These are phyloP conservation scores for Bassia scoparia DNA, from an alignment of 148 eudicot species.

Conservation along the genomic window DNA sequence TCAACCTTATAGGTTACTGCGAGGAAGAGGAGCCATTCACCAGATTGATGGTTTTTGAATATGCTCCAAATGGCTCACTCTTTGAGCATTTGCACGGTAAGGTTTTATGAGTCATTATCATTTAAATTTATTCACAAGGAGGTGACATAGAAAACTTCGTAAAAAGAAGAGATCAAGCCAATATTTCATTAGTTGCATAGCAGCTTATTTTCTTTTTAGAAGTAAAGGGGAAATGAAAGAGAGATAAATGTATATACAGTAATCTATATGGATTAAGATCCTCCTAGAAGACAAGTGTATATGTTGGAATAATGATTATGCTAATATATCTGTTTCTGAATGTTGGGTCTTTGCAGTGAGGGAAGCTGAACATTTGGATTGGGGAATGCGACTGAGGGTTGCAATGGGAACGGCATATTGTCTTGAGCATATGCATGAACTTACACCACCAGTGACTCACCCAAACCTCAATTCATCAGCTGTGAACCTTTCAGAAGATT, in stretches of 20 bases:
- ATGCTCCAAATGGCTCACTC: constrained; percentile 92
- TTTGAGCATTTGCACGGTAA: constrained; percentile 92
- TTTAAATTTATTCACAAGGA: background rate
- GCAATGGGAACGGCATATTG: constrained; percentile 87
- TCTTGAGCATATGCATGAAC: constrained; percentile 76
- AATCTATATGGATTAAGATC: background rate
- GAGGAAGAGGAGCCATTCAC: constrained; percentile 78
- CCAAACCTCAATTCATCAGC: constrained; percentile 56
- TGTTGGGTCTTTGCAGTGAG: constrained; percentile 40
- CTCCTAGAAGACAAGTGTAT: background rate
- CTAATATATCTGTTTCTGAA: background rate
- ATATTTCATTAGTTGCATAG: background rate
- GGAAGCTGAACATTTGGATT: constrained; percentile 93
- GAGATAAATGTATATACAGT: background rate
- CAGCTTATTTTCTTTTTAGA: background rate
- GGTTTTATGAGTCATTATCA: constrained; percentile 17
- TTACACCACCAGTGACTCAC: constrained; percentile 54
- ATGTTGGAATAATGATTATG: background rate
- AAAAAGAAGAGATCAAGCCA: background rate
- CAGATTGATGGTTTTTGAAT: constrained; percentile 86
- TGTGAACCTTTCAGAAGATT: constrained; percentile 74
- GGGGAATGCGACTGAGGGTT: constrained; percentile 67
- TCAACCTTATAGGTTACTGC: constrained; percentile 78
- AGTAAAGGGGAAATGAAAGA: too few relatives aligned
- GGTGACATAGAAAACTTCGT: background rate